Conservation (phyloP, 75 land plant genomes). For the Sequoiadendron giganteum region DNA sequence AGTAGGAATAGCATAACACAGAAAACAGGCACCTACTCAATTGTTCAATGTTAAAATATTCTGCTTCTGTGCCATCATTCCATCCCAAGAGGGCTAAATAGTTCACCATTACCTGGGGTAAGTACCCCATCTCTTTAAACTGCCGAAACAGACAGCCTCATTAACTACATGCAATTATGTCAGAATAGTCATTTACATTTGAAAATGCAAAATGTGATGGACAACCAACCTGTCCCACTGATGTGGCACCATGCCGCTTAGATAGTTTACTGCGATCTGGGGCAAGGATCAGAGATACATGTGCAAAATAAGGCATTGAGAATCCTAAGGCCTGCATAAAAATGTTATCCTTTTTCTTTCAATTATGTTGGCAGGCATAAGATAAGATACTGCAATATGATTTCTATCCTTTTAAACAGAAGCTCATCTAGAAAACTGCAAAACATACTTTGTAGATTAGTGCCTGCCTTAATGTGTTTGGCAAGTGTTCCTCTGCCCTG, state of each 20-base stretch:
- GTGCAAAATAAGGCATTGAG: constrained; percentile 92
- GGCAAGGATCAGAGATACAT: constrained; percentile 95
- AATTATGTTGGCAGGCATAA: constrained; percentile 13
- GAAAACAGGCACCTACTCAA: constrained; percentile 58
- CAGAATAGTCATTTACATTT: neutral
- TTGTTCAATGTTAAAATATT: constrained; percentile 80
- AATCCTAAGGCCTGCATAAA: constrained; percentile 69
- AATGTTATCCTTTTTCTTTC: neutral
- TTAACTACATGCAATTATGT: neutral
- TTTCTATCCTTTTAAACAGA: neutral
- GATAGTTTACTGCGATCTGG: constrained; percentile 97
- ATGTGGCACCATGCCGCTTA: constrained; percentile 98
- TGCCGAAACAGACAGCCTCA: constrained; percentile 29
- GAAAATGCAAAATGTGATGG: constrained; percentile 3
- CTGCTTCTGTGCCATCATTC: constrained; percentile 99
- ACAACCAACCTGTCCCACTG: constrained; percentile 92
- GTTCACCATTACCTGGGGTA: constrained; percentile 92
- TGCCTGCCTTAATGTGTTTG: constrained; percentile 91
- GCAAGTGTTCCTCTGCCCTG: constrained; percentile 98
- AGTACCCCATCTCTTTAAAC: constrained; percentile 95
- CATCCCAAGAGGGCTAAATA: constrained; percentile 95
- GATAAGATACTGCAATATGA: neutral
- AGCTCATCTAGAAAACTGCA: neutral
- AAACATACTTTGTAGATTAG: constrained; percentile 74
- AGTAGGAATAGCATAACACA: neutral